A percentile compares a stretch with the other conserved stretches of the same genome.
Conservation (phyloP, 257 asterid species). For the Solanum commersonii region DNA sequence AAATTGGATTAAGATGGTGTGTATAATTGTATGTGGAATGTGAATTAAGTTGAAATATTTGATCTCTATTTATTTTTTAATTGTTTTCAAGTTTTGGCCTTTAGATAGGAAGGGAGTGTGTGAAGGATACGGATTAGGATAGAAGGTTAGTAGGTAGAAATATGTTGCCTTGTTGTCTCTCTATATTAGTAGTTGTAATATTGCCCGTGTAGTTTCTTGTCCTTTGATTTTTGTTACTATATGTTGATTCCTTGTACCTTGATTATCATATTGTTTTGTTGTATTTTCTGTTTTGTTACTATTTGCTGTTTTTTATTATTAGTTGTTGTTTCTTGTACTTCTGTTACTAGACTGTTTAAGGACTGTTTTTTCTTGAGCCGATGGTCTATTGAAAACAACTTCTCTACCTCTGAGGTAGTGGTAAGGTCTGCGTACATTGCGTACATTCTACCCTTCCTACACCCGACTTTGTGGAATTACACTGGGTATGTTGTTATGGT, state of each 20-base stretch:
- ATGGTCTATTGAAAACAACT: no score
- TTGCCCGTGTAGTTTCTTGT: neutral
- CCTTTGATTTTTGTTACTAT: neutral
- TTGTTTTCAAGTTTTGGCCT: neutral
- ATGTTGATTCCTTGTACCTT: neutral
- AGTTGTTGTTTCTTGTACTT: neutral
- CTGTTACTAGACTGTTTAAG: neutral
- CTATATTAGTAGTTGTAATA: neutral
- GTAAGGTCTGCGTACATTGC: neutral
- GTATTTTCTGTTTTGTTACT: neutral
- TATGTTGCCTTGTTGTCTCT: no score
- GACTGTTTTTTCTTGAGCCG: neutral
- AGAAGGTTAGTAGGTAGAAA: neutral
- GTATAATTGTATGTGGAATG: neutral
- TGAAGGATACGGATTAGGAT: neutral
- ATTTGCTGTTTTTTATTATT: no score
- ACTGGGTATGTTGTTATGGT: neutral
- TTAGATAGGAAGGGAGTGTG: neutral
- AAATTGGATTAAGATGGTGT: neutral
- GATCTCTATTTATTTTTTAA: neutral
- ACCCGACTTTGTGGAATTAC: neutral
- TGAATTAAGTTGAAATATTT: neutral
- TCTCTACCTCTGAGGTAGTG: neutral
- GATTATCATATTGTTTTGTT: neutral
- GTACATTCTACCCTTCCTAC: neutral